Conservation (phyloP, 2,329 filamentous ascomycete species). For the Leptographium flavum region DNA sequence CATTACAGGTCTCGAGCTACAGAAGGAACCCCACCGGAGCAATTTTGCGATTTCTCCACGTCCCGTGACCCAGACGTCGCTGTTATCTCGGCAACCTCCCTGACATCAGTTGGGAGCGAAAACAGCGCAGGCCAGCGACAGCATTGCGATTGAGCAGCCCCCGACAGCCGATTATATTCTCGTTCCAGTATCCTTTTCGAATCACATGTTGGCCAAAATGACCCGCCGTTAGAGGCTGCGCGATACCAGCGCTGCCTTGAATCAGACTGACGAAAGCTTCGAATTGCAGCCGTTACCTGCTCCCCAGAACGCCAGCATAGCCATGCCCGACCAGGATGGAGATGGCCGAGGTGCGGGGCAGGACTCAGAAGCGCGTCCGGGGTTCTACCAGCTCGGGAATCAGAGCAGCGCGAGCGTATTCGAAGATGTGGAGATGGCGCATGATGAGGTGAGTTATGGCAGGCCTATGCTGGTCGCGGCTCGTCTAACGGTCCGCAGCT, state of each 20-base stretch:
- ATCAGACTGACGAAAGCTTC: neutral
- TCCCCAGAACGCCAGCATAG: neutral
- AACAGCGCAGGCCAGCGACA: neutral
- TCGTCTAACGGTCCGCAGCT: slow-evolving; percentile 30
- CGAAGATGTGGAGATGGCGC: slow-evolving; percentile 96
- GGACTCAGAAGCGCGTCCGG: neutral
- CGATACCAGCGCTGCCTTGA: neutral
- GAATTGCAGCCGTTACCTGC: neutral
- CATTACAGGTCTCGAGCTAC: no score
- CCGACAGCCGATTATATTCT: neutral
- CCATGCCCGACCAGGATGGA: neutral
- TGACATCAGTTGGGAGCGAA: no score
- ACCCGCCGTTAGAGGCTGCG: neutral
- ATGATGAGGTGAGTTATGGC: slow-evolving; percentile 57
- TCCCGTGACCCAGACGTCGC: neutral
- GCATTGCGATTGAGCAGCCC: neutral
- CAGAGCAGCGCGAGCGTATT: slow-evolving; percentile 68
- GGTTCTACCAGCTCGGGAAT: slow-evolving; percentile 51
- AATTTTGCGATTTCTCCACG: neutral
- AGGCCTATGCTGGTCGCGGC: no score
- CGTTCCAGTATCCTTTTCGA: neutral
- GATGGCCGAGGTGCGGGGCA: neutral
- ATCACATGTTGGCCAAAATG: neutral
- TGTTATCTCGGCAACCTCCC: neutral
- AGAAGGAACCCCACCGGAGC: neutral